phyloP scores from a whole-genome alignment of 2,329 filamentous ascomycete genomes.

The Aspergillus luchuensis region DNA sequence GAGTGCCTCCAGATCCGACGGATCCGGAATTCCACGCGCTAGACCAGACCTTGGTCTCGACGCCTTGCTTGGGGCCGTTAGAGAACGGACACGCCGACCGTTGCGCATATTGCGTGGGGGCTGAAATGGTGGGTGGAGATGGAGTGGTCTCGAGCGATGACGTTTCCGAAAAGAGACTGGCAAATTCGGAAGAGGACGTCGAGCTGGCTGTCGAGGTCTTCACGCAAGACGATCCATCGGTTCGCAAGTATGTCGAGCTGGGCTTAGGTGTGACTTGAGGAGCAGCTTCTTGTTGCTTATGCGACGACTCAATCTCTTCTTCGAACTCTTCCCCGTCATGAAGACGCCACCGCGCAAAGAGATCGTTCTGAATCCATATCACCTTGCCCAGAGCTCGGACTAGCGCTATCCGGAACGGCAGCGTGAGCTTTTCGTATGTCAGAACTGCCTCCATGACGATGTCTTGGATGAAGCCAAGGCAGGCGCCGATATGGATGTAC shows the following conservation, averaged over 20 bases:
- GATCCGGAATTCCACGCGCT: not conserved
- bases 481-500: conserved; percentile 75
- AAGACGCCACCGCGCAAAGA: conserved; percentile 79
- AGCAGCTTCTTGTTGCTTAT: not conserved
- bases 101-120: conserved; percentile 33
- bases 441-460: conserved; percentile 75
- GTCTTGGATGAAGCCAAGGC: conserved; percentile 75
- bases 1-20: not conserved
- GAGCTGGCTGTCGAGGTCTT: not conserved
- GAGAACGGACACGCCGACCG: conserved; percentile 35
- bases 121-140: not conserved
- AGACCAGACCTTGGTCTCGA: conserved; percentile 37
- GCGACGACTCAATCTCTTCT: conserved; percentile 36
- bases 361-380: conserved; percentile 85
- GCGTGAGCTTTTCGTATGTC: conserved; percentile 65
- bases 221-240: not conserved
- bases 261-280: not conserved
- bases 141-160: not conserved
- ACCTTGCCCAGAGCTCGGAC: conserved; percentile 77
- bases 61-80: conserved; percentile 22
- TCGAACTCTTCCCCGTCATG: conserved; percentile 65
- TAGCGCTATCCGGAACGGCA: conserved; percentile 70
- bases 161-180: conserved; percentile 1
- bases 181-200: not conserved
- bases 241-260: not conserved